Conservation (phyloP, 495 filamentous ascomycete species). For the Aspergillus cristatus region DNA sequence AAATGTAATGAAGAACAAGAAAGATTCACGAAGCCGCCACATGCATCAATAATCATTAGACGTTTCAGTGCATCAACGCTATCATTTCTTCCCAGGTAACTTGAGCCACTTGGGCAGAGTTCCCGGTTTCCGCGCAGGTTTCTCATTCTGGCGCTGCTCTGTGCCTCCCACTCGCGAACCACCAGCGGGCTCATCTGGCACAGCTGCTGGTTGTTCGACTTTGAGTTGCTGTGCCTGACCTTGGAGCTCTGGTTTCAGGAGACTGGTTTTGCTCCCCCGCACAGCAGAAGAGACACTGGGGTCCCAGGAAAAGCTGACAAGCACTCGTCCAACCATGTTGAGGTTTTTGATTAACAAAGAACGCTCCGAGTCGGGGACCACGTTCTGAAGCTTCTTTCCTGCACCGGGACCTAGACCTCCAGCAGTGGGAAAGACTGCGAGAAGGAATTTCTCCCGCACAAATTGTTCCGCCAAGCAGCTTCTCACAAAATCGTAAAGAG, state of each 20-base stretch:
- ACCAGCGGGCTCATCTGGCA: slow-evolving; percentile 22
- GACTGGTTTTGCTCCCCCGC: slow-evolving; percentile 22
- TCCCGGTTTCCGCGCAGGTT: slow-evolving; percentile 37
- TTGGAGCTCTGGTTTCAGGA: slow-evolving; percentile 59
- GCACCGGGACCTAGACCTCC: slow-evolving; percentile 6
- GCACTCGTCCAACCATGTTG: slow-evolving; percentile 54
- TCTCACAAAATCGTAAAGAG: slow-evolving; percentile 60
- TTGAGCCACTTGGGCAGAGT: slow-evolving; percentile 64
- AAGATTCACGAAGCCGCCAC: too few relatives aligned
- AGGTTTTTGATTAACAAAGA: slow-evolving; percentile 63
- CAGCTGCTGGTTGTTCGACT: slow-evolving; percentile 38
- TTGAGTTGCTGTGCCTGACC: slow-evolving; percentile 58
- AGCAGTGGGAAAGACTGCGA: slow-evolving; percentile 30
- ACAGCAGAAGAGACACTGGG: slow-evolving; percentile 41
- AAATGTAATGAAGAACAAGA: too few relatives aligned
- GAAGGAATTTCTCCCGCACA: slow-evolving; percentile 35
- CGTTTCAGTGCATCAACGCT: too few relatives aligned
- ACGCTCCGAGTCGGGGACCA: slow-evolving; percentile 38
- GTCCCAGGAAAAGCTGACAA: slow-evolving; percentile 75
- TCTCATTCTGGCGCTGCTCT: background rate
- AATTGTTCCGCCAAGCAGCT: slow-evolving; percentile 28
- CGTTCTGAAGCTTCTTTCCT: slow-evolving; percentile 17
- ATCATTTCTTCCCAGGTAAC: slow-evolving; percentile 48
- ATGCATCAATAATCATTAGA: too few relatives aligned
- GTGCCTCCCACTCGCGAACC: slow-evolving; percentile 24